These are phyloP conservation scores for Termitomyces sp. DNA, from an alignment of 768 basidiomycete species.

Conservation along the genomic window DNA sequence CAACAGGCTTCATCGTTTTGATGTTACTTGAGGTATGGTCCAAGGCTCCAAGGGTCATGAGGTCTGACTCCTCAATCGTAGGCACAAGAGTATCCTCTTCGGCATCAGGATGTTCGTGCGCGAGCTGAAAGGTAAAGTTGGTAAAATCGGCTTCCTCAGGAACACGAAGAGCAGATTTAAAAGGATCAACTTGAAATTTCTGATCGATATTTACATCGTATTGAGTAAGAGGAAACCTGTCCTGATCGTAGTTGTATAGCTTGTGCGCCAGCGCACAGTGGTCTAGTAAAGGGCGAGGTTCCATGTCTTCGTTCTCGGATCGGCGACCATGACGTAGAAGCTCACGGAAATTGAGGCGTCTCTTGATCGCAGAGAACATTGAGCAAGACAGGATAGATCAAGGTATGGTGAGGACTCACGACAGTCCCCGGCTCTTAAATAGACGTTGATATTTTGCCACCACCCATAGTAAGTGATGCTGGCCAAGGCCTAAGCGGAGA, in stretches of 20 bases:
- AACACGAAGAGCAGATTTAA: conserved; percentile 1
- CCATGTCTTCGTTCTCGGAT: background rate
- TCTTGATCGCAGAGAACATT: background rate
- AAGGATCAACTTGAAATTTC: background rate
- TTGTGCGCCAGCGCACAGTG: background rate
- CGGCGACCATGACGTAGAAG: conserved; percentile 1
- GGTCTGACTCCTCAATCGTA: background rate
- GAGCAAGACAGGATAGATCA: background rate
- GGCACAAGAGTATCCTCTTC: background rate
- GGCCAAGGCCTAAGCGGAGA: conserved; percentile 9
- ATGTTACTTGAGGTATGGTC: background rate
- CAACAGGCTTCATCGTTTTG: background rate
- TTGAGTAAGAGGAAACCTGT: background rate
- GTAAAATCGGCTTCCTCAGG: background rate
- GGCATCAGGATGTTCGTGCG: background rate
- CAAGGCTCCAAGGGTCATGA: background rate
- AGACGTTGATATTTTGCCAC: conserved; percentile 3
- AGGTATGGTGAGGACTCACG: background rate
- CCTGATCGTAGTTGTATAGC: background rate
- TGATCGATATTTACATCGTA: conserved; percentile 4
- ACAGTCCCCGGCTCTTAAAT: conserved; percentile 4
- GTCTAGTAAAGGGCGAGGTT: background rate
- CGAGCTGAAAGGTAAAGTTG: conserved; percentile 1
- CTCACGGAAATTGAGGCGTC: conserved; percentile 1
- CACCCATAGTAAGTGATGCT: background rate